Evolutionary conservation across 768 basidiomycete genomes (phyloP), one percentile per base, ranked within the genome.

Genomic region (Symmetrospora coprosmae): DNA sequence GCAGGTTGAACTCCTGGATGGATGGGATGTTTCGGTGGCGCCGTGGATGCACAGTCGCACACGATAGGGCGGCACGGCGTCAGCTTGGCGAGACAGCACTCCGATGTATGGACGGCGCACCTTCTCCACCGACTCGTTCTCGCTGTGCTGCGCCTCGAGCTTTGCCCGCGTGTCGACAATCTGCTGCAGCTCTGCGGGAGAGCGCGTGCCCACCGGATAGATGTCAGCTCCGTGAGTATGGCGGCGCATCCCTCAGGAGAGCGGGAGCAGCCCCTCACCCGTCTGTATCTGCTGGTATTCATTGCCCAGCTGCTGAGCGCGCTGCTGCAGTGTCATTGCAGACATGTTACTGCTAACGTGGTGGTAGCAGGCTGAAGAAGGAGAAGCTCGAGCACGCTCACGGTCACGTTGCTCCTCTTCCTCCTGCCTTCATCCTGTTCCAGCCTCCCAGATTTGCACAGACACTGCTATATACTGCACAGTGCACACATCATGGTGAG

Each of bases 51-150:
- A n/a, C n/a, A 23, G 8, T 21, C 30, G 17, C 43, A 39, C 35
- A 8, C 7, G 11, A 28, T 30, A 43, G 23, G 53, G n/a, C 14
- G 46, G 51, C n/a, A 19, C 11, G n/a, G n/a, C n/a, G n/a, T n/a
- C n/a, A n/a, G n/a, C n/a, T n/a, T n/a, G 19, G 50, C 39, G 43
- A 16, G 28, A 27, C 48, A 60, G 41, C 38, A 19, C 25, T 40
- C 31, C 2, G 41, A 48, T 14, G 46, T 25, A 28, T 21, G 5
- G 35, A 21, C 6, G n/a, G 53, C 71, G 21, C 37, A 85, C 91
- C 80, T 91, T 87, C 72, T 87, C 82, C 45, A 96, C 91, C 49
- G 82, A 75, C 71, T 92, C 86, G 73, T 90, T 94, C 74, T 96
- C 92, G 9, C 84, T 82, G 31, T 84, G 73, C 71, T 94, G 90